These are phyloP conservation scores for Cryptococcus maquisensis DNA, from an alignment of 1,284 basidiomycete genomes.

Conservation along the genomic window DNA sequence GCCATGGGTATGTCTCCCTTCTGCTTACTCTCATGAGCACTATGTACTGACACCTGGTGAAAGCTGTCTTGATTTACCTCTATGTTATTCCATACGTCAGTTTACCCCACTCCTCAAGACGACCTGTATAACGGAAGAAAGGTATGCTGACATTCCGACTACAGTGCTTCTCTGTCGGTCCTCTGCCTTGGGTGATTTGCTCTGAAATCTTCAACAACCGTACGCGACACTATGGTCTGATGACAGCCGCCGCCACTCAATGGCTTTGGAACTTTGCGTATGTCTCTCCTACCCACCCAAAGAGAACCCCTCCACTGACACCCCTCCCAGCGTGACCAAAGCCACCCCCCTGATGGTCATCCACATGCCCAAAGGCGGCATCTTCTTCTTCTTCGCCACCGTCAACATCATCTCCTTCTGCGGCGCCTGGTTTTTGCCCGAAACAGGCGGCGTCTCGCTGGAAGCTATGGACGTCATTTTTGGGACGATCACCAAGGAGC, in stretches of 20 bases:
- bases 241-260: conserved; percentile 64
- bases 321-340: conserved; percentile 53
- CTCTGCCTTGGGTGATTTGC: conserved; percentile 39
- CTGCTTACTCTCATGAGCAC: neutral
- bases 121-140: neutral
- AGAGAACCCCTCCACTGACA: neutral
- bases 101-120: neutral
- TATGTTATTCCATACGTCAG: conserved; percentile 46
- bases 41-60: neutral
- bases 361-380: conserved; percentile 38
- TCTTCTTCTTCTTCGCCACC: conserved; percentile 47
- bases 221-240: conserved; percentile 71
- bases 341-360: conserved; percentile 64
- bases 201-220: conserved; percentile 78
- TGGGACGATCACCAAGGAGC: conserved; percentile 59
- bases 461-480: conserved; percentile 67
- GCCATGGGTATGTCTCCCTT: conserved; percentile 34
- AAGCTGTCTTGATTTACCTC: conserved; percentile 38
- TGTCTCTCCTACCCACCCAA: neutral
- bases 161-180: conserved; percentile 44
- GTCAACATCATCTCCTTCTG: conserved; percentile 40
- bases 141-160: neutral
- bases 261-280: conserved; percentile 70
- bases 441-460: conserved; percentile 62
- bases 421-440: conserved; percentile 55